Conservation (phyloP, 1,284 basidiomycete species). For the Austroboletus novae-zelandiae region DNA sequence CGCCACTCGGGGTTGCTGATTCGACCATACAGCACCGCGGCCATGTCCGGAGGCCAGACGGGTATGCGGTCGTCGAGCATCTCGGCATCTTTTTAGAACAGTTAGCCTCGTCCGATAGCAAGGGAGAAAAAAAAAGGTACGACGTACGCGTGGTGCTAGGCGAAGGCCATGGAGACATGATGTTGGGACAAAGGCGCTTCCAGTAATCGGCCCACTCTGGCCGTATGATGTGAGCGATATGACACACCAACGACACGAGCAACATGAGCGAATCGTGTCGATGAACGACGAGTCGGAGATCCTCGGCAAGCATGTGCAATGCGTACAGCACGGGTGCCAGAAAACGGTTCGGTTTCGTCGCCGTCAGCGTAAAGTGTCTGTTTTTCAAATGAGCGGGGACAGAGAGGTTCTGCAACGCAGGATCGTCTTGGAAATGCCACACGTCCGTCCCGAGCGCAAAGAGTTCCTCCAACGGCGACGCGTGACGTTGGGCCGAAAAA, state of each 20-base stretch:
- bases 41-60: slow-evolving; percentile 67
- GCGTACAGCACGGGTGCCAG: slow-evolving; percentile 60
- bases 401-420: slow-evolving; percentile 46
- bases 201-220: slow-evolving; percentile 89
- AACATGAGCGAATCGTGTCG: slow-evolving; percentile 54
- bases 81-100: slow-evolving; percentile 41
- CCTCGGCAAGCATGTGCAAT: slow-evolving; percentile 77
- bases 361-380: slow-evolving; percentile 21
- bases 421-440: slow-evolving; percentile 57
- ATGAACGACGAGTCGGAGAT: slow-evolving; percentile 55
- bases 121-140: background rate
- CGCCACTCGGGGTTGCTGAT: slow-evolving; percentile 68
- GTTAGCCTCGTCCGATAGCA: slow-evolving; percentile 5
- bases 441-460: slow-evolving; percentile 40
- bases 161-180: slow-evolving; percentile 54
- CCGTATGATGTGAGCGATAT: slow-evolving; percentile 63
- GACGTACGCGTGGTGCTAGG: slow-evolving; percentile 44
- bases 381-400: slow-evolving; percentile 37
- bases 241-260: slow-evolving; percentile 64
- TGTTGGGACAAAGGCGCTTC: slow-evolving; percentile 70
- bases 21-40: slow-evolving; percentile 59
- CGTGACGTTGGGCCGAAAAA: slow-evolving; percentile 6
- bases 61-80: slow-evolving; percentile 64
- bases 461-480: slow-evolving; percentile 18
- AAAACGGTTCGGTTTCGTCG: slow-evolving; percentile 37